Evolutionary conservation across 108 stramenopile genomes (phyloP).

Genomic region (Nitzschia sp.): DNA sequence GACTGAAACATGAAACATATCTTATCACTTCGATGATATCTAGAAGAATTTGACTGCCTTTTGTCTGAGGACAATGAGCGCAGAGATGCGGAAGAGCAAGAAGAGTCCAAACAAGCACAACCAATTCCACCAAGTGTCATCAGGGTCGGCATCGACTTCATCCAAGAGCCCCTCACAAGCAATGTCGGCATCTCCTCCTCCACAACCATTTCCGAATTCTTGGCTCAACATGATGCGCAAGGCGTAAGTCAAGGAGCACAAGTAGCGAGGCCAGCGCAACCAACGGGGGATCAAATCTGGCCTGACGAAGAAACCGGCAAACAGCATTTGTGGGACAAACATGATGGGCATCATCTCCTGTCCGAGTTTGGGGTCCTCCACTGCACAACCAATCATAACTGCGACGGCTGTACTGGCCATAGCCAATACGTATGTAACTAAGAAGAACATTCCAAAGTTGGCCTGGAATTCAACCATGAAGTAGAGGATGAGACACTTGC

Average conservation of each 20-base stretch:
- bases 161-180: constrained; percentile 47
- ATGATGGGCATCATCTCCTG: constrained; percentile 66
- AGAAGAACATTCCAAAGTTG: constrained; percentile 30
- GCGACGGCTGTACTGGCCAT: constrained; percentile 52
- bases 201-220: constrained; percentile 60
- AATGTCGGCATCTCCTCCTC: constrained; percentile 23
- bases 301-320: constrained; percentile 73
- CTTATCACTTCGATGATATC: too few species aligned
- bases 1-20: too few species aligned
- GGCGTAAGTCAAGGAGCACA: constrained; percentile 64
- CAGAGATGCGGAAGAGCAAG: constrained; percentile 54
- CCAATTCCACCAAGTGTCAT: constrained; percentile 63
- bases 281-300: constrained; percentile 46
- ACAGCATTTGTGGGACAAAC: constrained; percentile 81
- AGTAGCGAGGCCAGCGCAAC: constrained; percentile 79
- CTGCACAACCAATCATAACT: constrained; percentile 44
- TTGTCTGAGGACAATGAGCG: constrained; percentile 49
- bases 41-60: constrained; percentile 77
- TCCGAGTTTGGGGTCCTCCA: constrained; percentile 58
- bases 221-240: constrained; percentile 44
- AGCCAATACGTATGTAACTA: constrained; percentile 31
- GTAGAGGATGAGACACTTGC: constrained; percentile 42
- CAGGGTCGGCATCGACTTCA: constrained; percentile 33
- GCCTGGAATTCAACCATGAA: constrained; percentile 42
- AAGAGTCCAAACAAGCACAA: constrained; percentile 57